Evolutionary conservation across 495 filamentous ascomycete genomes (phyloP).

Genomic region (Viridothelium virens): DNA sequence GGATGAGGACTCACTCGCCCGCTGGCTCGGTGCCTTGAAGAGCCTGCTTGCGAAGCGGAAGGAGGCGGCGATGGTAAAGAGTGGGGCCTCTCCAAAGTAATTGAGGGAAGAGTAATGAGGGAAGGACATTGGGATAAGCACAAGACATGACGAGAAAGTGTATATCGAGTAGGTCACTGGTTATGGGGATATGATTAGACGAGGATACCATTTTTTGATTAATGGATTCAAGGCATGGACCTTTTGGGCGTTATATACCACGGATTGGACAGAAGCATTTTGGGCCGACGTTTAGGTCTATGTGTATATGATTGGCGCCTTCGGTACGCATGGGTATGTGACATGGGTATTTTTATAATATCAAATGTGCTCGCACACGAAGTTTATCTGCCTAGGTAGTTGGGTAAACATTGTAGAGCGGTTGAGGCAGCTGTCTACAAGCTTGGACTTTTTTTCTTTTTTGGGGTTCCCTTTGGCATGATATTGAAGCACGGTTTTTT

Average conservation of each 20-base stretch:
- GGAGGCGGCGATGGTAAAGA: slow-evolving; percentile 20
- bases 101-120: not conserved
- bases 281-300: not conserved
- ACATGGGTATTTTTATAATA: not conserved
- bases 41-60: slow-evolving; percentile 70
- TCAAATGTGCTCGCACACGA: not conserved
- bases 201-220: not conserved
- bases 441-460: too few relatives aligned
- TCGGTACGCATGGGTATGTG: not conserved
- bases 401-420: too few relatives aligned
- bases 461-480: too few relatives aligned
- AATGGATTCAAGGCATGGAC: not conserved
- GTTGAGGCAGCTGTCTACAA: too few relatives aligned
- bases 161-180: too few relatives aligned
- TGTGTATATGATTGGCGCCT: not conserved
- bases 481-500: too few relatives aligned
- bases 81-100: not conserved
- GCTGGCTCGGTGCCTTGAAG: slow-evolving; percentile 83
- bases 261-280: not conserved
- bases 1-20: slow-evolving; percentile 73
- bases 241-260: not conserved
- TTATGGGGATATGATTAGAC: not conserved
- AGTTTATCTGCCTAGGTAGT: too few relatives aligned
- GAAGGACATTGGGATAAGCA: not conserved
- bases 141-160: too few relatives aligned